Conservation (phyloP, 805 yeast genomes). For the Metschnikowia proteae region DNA sequence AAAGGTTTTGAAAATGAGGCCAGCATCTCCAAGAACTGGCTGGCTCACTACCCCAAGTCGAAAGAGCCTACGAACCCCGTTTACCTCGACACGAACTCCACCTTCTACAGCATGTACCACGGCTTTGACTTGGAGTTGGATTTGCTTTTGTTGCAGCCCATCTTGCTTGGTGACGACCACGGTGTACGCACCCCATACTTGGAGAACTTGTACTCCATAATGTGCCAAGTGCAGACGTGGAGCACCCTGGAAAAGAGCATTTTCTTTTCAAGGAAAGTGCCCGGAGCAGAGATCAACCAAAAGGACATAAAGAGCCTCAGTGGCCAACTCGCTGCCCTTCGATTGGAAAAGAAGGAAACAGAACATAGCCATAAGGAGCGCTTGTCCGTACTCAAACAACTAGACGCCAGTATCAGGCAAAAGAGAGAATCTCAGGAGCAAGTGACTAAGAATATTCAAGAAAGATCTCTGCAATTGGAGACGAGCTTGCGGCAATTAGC, state of each 20-base stretch:
- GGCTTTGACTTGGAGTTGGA: conserved; percentile 60
- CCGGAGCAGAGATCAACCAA: conserved; percentile 19
- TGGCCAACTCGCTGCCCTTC: conserved; percentile 18
- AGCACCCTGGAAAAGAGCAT: conserved; percentile 31
- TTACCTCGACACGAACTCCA: conserved; percentile 38
- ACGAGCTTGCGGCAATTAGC: conserved; percentile 13
- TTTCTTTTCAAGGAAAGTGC: conserved; percentile 28
- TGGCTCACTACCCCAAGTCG: conserved; percentile 37
- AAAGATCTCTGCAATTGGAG: conserved; percentile 11
- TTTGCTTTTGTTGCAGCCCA: conserved; percentile 77
- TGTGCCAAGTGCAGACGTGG: conserved; percentile 58
- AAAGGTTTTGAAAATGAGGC: conserved; percentile 67
- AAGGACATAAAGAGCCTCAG: conserved; percentile 22
- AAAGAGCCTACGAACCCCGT: conserved; percentile 14
- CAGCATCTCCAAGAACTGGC: conserved; percentile 53
- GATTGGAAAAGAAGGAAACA: conserved; percentile 16
- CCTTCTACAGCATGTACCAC: conserved; percentile 63
- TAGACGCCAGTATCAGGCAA: conserved; percentile 22
- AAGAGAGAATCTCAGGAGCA: conserved; percentile 16
- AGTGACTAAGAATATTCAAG: conserved; percentile 1
- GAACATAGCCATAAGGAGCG: conserved; percentile 21
- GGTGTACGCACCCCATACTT: conserved; percentile 85
- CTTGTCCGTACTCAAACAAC: conserved; percentile 20
- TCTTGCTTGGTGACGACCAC: conserved; percentile 83
- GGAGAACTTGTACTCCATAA: conserved; percentile 77